These are phyloP conservation scores for Aspergillus sergii DNA, from an alignment of 2,329 filamentous ascomycete species.

Conservation along the genomic window DNA sequence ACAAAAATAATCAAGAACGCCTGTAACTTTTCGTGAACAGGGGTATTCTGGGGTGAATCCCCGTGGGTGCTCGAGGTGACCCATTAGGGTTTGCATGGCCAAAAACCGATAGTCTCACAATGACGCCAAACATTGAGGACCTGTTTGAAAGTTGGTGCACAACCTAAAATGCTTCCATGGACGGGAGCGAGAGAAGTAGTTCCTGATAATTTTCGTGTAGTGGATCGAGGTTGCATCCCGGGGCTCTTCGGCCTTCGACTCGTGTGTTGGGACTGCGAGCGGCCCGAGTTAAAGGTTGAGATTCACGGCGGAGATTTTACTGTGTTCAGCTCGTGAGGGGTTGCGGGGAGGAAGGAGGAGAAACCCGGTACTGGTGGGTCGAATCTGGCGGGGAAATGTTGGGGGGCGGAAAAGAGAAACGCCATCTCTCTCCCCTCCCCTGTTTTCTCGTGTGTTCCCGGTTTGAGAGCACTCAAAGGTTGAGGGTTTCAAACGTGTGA, in stretches of 20 bases:
- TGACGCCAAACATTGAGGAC: not conserved
- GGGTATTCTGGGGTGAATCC: not conserved
- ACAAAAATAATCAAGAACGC: not conserved
- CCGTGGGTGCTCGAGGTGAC: not conserved
- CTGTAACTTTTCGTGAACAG: not conserved
- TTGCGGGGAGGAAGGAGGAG: not conserved
- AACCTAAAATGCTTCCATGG: not conserved
- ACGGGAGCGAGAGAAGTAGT: not conserved
- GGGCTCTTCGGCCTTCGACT: not conserved
- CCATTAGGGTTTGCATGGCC: not conserved
- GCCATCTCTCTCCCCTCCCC: not conserved
- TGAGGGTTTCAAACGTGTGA: not conserved
- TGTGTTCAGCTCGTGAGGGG: not conserved
- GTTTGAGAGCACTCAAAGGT: not conserved
- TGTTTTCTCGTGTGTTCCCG: not conserved
- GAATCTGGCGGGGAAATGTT: not conserved
- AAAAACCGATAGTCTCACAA: not conserved
- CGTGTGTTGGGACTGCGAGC: not conserved
- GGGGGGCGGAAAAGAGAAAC: not conserved
- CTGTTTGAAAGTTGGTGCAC: not conserved
- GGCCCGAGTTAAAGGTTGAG: not conserved
- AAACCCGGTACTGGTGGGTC: not conserved
- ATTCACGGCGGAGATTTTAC: not conserved
- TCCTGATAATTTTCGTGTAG: slow-evolving; percentile 9
- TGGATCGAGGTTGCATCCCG: slow-evolving; percentile 8